phyloP scores from a whole-genome alignment of 805 yeast species.

The Debaryomyces hansenii region DNA sequence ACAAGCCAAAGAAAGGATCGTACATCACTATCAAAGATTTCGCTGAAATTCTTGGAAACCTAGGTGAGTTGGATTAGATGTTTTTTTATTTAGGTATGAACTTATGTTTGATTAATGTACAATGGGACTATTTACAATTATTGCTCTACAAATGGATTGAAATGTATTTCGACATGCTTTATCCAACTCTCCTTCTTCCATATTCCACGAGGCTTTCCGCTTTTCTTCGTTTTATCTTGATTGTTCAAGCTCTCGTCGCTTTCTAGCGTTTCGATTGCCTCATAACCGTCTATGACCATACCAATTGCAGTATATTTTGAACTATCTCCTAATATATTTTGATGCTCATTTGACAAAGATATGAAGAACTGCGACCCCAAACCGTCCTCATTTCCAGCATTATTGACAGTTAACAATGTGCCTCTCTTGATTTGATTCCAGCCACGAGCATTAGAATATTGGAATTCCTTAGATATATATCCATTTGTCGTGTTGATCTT shows the following conservation, averaged over 20 bases:
- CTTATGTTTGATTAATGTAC: not conserved
- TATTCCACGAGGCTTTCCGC: constrained; percentile 16
- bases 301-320: constrained; percentile 15
- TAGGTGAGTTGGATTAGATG: constrained; percentile 35
- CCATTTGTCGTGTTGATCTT: not conserved
- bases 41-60: constrained; percentile 40
- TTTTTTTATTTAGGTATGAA: not conserved
- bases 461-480: not conserved
- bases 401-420: constrained; percentile 12
- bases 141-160: constrained; percentile 12
- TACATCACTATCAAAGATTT: constrained; percentile 38
- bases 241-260: constrained; percentile 8
- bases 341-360: constrained; percentile 11
- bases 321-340: constrained; percentile 6
- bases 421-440: constrained; percentile 11
- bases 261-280: constrained; percentile 14
- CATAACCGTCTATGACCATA: constrained; percentile 16
- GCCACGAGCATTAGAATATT: not conserved
- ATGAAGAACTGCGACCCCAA: constrained; percentile 23
- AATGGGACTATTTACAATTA: not conserved
- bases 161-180: constrained; percentile 10
- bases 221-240: constrained; percentile 8
- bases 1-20: constrained; percentile 23
- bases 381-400: constrained; percentile 3
- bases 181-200: constrained; percentile 18